phyloP scores from a whole-genome alignment of 2,329 filamentous ascomycete species.

The Botrytis medusae region DNA sequence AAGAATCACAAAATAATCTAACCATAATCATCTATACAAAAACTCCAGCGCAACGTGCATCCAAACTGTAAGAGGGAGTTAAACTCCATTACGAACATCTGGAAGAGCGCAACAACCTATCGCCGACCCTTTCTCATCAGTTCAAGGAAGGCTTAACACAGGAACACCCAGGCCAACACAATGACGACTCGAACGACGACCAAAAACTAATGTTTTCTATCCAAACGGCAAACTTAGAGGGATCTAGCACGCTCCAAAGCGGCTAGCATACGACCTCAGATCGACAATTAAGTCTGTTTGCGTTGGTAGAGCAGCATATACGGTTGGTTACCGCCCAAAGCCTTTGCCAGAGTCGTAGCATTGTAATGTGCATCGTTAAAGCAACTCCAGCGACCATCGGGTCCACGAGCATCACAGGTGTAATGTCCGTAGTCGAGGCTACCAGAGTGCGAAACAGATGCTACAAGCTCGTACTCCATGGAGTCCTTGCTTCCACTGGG shows the following conservation, averaged over 20 bases:
- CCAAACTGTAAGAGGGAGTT: constrained; percentile 2
- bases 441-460: constrained; percentile 38
- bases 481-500: constrained; percentile 17
- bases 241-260: constrained; percentile 6
- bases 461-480: constrained; percentile 36
- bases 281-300: constrained; percentile 16
- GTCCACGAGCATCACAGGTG: constrained; percentile 28
- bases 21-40: neutral
- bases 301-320: constrained; percentile 23
- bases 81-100: constrained; percentile 5
- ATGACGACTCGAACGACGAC: constrained; percentile 1
- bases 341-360: constrained; percentile 32
- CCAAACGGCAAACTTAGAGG: constrained; percentile 5
- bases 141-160: neutral
- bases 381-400: constrained; percentile 30
- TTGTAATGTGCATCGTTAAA: constrained; percentile 31
- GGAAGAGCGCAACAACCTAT: neutral
- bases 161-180: constrained; percentile 8
- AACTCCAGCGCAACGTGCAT: constrained; percentile 7
- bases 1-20: constrained; percentile 6
- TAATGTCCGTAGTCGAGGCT: constrained; percentile 32
- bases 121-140: neutral
- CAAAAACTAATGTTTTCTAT: constrained; percentile 8
- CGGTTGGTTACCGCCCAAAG: constrained; percentile 15
- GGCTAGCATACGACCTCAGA: constrained; percentile 1